Evolutionary conservation across 345 rosid genomes (phyloP).

Genomic region (Firmiana major): DNA sequence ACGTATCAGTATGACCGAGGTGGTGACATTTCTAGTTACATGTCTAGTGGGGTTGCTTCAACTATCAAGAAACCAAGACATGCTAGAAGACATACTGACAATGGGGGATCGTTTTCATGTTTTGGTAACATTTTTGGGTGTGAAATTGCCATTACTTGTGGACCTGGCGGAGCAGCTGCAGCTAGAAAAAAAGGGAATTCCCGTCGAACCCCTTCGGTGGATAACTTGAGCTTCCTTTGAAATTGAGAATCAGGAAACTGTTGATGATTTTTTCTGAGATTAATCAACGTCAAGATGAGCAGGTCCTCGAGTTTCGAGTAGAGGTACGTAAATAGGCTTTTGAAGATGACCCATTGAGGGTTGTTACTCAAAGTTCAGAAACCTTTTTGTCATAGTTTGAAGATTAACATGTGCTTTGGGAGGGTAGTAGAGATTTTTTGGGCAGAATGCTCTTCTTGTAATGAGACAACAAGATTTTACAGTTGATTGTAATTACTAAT

Average conservation of each 20-base stretch:
- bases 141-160: slow-evolving; percentile 67
- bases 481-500: background rate
- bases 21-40: slow-evolving; percentile 28
- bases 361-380: too few species aligned
- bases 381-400: too few species aligned
- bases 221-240: slow-evolving; percentile 30
- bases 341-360: too few species aligned
- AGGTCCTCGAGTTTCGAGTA: too few species aligned
- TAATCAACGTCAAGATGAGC: too few species aligned
- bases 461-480: too few species aligned
- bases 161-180: slow-evolving; percentile 23
- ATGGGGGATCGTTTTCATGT: slow-evolving; percentile 54
- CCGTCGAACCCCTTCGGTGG: slow-evolving; percentile 29
- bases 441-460: too few species aligned
- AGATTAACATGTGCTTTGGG: background rate
- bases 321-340: too few species aligned
- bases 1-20: slow-evolving; percentile 39
- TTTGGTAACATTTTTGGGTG: slow-evolving; percentile 63
- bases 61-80: slow-evolving; percentile 18
- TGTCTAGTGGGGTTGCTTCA: slow-evolving; percentile 18
- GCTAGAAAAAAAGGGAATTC: slow-evolving; percentile 21
- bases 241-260: background rate
- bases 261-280: too few species aligned
- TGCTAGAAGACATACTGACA: slow-evolving; percentile 36
- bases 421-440: too few species aligned